Conservation (phyloP, 2,329 filamentous ascomycete species). For the Metarhizium guizhouense region DNA sequence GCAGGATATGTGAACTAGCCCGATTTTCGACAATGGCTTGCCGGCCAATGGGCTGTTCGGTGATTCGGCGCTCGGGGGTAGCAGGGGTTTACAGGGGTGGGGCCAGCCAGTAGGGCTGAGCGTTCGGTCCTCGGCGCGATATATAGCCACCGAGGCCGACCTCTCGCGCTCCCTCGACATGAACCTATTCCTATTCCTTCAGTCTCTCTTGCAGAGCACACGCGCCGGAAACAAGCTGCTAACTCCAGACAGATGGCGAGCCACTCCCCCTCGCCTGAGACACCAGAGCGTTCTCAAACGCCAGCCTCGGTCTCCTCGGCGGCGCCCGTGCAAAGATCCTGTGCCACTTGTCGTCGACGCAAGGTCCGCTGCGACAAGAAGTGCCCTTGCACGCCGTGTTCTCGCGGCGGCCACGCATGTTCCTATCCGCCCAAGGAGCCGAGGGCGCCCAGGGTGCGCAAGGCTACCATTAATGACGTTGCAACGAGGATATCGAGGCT, state of each 20-base stretch:
- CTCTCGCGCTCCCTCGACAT: not conserved
- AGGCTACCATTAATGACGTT: conserved; percentile 23
- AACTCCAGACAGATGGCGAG: not conserved
- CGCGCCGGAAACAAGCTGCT: not conserved
- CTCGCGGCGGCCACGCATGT: conserved; percentile 30
- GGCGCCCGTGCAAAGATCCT: conserved; percentile 19
- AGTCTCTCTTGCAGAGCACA: not conserved
- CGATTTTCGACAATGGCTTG: not conserved
- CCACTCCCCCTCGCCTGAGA: not conserved
- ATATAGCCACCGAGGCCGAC: conserved; percentile 1
- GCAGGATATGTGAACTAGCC: no score
- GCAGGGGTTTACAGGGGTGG: not conserved
- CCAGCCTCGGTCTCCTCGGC: not conserved
- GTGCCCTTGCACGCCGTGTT: conserved; percentile 61
- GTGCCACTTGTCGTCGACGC: conserved; percentile 35
- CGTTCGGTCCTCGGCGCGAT: not conserved
- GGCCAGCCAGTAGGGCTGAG: not conserved
- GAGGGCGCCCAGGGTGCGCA: conserved; percentile 16
- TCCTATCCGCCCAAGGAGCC: conserved; percentile 19
- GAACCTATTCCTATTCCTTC: not conserved
- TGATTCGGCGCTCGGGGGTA: not conserved
- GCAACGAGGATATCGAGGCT: conserved; percentile 25
- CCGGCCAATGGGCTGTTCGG: not conserved
- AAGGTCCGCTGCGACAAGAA: conserved; percentile 68
- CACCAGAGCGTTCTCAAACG: not conserved